Evolutionary conservation across 148 eudicot species (phyloP).

Genomic region (Cornus suecica): DNA sequence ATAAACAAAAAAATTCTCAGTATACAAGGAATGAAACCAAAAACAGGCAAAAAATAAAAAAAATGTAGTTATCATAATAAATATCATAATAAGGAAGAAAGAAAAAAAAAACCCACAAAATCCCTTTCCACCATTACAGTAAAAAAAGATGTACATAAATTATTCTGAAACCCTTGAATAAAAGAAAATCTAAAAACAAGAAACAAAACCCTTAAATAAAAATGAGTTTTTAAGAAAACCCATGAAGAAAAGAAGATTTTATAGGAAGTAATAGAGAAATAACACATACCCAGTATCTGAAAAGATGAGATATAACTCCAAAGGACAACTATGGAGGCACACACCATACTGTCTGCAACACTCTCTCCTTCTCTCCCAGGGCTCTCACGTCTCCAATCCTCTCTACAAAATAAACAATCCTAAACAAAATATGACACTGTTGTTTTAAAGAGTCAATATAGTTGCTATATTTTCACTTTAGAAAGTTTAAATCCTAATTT

Average conservation of each 20-base stretch:
- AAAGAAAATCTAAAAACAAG: too few species aligned
- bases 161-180: too few species aligned
- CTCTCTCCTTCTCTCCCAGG: slow-evolving; percentile 5
- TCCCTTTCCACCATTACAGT: too few species aligned
- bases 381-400: slow-evolving; percentile 25
- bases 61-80: too few species aligned
- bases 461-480: neutral
- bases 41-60: too few species aligned
- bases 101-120: too few species aligned
- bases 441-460: neutral
- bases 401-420: slow-evolving; percentile 20
- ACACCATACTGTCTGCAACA: neutral
- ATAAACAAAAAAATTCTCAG: neutral
- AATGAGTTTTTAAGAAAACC: slow-evolving; percentile 3
- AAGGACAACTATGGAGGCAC: neutral
- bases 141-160: too few species aligned
- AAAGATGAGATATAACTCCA: slow-evolving; percentile 2
- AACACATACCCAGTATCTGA: slow-evolving; percentile 13
- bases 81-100: too few species aligned
- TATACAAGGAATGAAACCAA: too few species aligned
- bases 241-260: neutral
- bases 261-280: slow-evolving; percentile 4
- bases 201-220: neutral
- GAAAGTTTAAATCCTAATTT: neutral
- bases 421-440: slow-evolving; percentile 16